Percentiles rank a stretch among this genome's conserved stretches.
These are phyloP conservation scores for Aspergillus cavernicola DNA, from an alignment of 495 filamentous ascomycete species.

Conservation along the genomic window DNA sequence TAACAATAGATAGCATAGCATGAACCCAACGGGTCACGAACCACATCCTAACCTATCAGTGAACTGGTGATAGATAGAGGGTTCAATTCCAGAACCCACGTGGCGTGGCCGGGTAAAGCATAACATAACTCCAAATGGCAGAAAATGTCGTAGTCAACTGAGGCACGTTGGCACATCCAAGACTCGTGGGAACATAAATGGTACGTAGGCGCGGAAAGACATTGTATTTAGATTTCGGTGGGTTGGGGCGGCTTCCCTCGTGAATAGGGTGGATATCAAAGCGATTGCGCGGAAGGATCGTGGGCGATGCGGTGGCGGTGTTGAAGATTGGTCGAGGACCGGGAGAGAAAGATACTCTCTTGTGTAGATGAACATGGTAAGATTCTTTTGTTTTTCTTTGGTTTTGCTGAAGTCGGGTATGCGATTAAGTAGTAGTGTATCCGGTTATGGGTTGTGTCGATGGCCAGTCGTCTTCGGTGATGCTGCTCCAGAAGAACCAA, in stretches of 20 bases:
- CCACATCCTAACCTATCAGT: too few species aligned
- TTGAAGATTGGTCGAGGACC: not conserved
- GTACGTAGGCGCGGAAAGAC: not conserved
- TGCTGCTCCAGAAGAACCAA: slow-evolving; percentile 98
- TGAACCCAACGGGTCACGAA: too few species aligned
- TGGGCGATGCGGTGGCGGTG: not conserved
- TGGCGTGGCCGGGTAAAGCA: not conserved
- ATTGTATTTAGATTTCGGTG: not conserved
- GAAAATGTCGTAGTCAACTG: slow-evolving; percentile 13
- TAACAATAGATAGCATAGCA: slow-evolving; percentile 5
- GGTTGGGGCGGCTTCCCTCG: not conserved
- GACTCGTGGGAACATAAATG: slow-evolving; percentile 16
- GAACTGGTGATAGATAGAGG: too few species aligned
- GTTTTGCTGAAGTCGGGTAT: too few species aligned
- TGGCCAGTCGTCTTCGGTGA: slow-evolving; percentile 98
- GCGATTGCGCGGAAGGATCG: slow-evolving; percentile 4
- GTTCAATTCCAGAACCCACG: not conserved
- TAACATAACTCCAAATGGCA: slow-evolving; percentile 19
- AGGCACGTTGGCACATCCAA: slow-evolving; percentile 15
- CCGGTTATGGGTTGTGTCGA: slow-evolving; percentile 28
- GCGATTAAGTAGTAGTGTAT: slow-evolving; percentile 29
- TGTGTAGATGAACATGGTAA: not conserved
- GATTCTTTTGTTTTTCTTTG: slow-evolving; percentile 2
- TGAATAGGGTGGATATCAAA: slow-evolving; percentile 10
- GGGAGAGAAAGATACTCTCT: not conserved